Percentiles rank a stretch among this genome's conserved stretches.
Evolutionary conservation across 352 stramenopile species (phyloP).

Genomic region (Elongisporangium undulatum): DNA sequence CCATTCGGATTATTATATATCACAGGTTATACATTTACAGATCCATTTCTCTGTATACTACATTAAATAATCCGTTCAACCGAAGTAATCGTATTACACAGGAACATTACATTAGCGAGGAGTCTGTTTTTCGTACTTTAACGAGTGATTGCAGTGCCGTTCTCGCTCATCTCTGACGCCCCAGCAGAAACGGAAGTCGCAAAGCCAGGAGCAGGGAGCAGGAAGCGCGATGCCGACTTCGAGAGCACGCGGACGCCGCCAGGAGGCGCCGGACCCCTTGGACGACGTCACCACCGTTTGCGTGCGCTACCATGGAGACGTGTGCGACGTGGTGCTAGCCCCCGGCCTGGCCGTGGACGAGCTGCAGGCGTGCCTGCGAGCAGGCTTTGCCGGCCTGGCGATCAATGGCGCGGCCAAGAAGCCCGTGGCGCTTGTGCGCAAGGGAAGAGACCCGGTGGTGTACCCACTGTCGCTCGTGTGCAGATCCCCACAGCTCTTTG

Average conservation of each 20-base stretch:
- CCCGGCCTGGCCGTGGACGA: constrained; percentile 31
- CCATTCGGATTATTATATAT: not conserved
- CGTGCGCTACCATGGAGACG: constrained; percentile 3
- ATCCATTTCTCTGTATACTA: too few species aligned
- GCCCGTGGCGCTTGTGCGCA: constrained; percentile 17
- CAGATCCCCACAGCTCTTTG: constrained; percentile 47
- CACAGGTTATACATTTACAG: not conserved
- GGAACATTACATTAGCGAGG: not conserved
- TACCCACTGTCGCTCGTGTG: constrained; percentile 71
- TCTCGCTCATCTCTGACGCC: not conserved
- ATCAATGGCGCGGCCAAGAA: not conserved
- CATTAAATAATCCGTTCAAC: too few species aligned
- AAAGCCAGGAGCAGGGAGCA: not conserved
- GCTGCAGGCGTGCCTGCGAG: constrained; percentile 41
- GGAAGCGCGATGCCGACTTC: not conserved
- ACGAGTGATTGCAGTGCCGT: not conserved
- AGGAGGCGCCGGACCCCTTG: not conserved
- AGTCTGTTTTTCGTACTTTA: not conserved
- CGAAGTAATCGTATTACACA: too few species aligned
- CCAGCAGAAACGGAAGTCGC: not conserved
- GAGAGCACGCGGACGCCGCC: not conserved
- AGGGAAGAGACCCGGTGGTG: constrained; percentile 28
- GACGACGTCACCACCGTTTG: not conserved
- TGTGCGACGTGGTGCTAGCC: constrained; percentile 39
- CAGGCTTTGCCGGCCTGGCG: constrained; percentile 28